These are phyloP conservation scores for Sugiyamaella grinbergsii DNA, from an alignment of 1,139 yeast genomes.

Conservation along the genomic window DNA sequence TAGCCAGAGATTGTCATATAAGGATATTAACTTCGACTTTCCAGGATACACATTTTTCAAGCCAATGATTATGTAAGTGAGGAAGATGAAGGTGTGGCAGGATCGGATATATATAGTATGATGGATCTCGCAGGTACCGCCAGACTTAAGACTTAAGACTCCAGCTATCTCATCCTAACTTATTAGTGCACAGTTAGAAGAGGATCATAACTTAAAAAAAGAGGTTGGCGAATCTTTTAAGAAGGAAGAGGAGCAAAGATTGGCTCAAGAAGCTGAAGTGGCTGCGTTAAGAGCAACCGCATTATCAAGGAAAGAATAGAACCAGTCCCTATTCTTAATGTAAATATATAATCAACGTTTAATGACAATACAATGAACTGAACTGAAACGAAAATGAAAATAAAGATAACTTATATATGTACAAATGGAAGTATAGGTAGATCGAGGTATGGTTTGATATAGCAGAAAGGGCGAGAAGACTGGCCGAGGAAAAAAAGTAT, in stretches of 20 bases:
- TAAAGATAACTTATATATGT: constrained; percentile 9
- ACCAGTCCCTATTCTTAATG: not conserved
- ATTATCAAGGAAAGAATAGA: constrained; percentile 5
- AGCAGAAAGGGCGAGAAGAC: too few relatives aligned
- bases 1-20: not conserved
- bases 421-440: constrained; percentile 1
- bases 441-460: not conserved
- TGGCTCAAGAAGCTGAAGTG: constrained; percentile 11
- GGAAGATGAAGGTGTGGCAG: not conserved
- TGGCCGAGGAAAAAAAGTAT: too few relatives aligned
- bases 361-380: not conserved
- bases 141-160: constrained; percentile 20
- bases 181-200: constrained; percentile 60
- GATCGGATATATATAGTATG: not conserved
- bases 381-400: not conserved
- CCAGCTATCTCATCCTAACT: not conserved
- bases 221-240: constrained; percentile 22
- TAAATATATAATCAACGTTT: not conserved
- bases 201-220: constrained; percentile 61
- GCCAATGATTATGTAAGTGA: constrained; percentile 66
- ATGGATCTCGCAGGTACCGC: not conserved
- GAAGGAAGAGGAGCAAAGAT: constrained; percentile 15
- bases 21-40: not conserved
- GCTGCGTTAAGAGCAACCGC: constrained; percentile 6
- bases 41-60: constrained; percentile 68